Conservation (phyloP, 345 rosid genomes). For the Diplotaxis tenuifolia region DNA sequence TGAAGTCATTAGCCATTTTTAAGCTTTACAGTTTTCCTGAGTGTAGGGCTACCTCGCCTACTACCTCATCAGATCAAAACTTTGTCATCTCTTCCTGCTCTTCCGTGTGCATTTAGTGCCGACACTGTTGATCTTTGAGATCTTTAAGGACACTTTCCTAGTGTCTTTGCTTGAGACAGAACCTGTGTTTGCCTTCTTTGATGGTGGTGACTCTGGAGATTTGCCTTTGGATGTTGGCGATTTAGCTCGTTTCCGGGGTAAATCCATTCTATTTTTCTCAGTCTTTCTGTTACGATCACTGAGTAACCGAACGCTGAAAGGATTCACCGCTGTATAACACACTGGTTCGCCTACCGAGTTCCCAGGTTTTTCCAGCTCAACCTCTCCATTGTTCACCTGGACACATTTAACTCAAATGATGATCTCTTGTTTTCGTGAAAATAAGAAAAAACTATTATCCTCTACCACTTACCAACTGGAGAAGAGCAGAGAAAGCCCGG, state of each 20-base stretch:
- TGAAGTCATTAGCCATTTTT: constrained; percentile 9
- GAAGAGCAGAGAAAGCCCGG: constrained; percentile 91
- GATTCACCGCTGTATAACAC: constrained; percentile 72
- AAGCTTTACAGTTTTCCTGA: constrained; percentile 5
- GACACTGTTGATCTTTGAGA: constrained; percentile 47
- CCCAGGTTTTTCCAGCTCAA: constrained; percentile 59
- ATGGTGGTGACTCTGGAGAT: constrained; percentile 13
- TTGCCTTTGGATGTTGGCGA: constrained; percentile 46
- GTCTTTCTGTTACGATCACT: constrained; percentile 32
- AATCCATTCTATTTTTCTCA: constrained; percentile 29
- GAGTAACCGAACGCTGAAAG: constrained; percentile 64
- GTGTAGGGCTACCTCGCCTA: constrained; percentile 36
- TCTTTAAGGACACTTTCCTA: constrained; percentile 48
- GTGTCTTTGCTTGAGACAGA: constrained; percentile 34
- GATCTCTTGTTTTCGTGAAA: neutral
- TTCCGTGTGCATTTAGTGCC: constrained; percentile 61
- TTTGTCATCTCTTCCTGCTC: constrained; percentile 65
- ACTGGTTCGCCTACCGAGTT: constrained; percentile 35
- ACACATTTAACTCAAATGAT: neutral
- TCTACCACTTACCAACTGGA: constrained; percentile 70
- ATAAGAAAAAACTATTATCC: neutral
- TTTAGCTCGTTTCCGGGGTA: constrained; percentile 56
- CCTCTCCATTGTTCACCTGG: constrained; percentile 93
- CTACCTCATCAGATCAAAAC: constrained; percentile 44
- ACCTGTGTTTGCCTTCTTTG: constrained; percentile 32